Conservation (phyloP, 331 rosid genomes). For the Cydonia oblonga region DNA sequence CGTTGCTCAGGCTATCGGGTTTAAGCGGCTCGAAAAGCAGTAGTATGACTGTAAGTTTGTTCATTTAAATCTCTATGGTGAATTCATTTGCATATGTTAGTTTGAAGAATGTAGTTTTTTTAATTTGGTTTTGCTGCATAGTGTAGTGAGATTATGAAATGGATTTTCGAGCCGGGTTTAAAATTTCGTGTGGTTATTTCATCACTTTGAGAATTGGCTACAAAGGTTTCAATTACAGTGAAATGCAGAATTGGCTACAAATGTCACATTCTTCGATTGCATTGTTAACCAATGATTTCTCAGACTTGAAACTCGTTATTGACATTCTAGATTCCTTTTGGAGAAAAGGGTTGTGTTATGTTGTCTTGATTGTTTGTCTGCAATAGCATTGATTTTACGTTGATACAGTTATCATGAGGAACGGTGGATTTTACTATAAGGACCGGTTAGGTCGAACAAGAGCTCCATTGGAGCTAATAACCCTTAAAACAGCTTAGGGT, state of each 20-base stretch:
- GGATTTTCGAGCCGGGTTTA: not conserved
- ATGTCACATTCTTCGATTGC: not conserved
- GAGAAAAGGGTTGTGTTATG: not conserved
- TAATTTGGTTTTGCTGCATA: not conserved
- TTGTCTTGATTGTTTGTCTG: not conserved
- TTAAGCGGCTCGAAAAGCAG: slow-evolving; percentile 61
- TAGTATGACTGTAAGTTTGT: slow-evolving; percentile 76
- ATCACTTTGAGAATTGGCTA: not conserved
- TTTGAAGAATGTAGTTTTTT: not conserved
- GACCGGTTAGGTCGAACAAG: slow-evolving; percentile 86
- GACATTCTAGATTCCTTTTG: not conserved
- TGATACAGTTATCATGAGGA: slow-evolving; percentile 69
- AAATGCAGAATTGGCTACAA: too few relatives aligned
- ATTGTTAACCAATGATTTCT: not conserved
- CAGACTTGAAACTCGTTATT: not conserved
- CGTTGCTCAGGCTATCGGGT: slow-evolving; percentile 85
- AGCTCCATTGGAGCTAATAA: slow-evolving; percentile 66
- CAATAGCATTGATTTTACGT: not conserved
- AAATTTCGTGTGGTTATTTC: not conserved
- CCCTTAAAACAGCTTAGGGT: slow-evolving; percentile 86
- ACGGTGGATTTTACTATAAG: slow-evolving; percentile 75
- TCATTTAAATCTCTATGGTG: not conserved
- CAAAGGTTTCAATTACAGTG: not conserved
- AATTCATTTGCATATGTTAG: not conserved
- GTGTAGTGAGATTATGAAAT: not conserved